A percentile compares a stretch with the other conserved stretches of the same genome.
These are phyloP conservation scores for Camellia japonica DNA, from an alignment of 148 eudicot species.

Conservation along the genomic window DNA sequence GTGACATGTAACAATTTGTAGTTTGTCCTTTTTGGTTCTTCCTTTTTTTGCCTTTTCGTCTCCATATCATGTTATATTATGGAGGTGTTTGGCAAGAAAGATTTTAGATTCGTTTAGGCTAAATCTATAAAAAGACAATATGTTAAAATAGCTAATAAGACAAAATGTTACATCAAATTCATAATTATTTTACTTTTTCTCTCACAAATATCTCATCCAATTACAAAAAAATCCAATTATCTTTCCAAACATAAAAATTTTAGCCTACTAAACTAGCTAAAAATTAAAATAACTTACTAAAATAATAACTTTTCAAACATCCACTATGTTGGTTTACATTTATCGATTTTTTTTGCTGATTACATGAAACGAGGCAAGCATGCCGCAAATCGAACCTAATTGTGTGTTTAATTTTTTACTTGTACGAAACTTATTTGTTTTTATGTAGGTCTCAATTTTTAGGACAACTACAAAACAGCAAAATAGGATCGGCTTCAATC, in stretches of 20 bases:
- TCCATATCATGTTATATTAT: background rate
- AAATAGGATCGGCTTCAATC: constrained; percentile 40
- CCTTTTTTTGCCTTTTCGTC: background rate
- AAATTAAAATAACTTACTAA: too few relatives aligned
- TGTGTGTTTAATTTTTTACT: background rate
- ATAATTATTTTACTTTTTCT: too few relatives aligned
- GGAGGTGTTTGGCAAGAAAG: too few relatives aligned
- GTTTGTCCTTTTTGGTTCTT: background rate
- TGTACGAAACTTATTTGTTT: background rate
- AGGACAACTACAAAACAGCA: constrained; percentile 62
- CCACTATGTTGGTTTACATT: background rate
- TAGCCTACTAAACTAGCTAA: too few relatives aligned
- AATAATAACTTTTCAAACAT: too few relatives aligned
- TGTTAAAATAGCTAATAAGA: too few relatives aligned
- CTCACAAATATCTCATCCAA: too few relatives aligned
- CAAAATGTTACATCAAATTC: too few relatives aligned
- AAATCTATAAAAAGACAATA: too few relatives aligned
- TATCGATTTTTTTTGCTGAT: background rate
- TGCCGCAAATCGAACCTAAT: background rate
- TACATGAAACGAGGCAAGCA: background rate
- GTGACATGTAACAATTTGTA: background rate
- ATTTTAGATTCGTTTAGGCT: too few relatives aligned
- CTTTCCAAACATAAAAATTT: too few relatives aligned
- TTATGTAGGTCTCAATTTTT: constrained; percentile 63
- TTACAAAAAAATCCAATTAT: too few relatives aligned